Conservation (phyloP, 768 basidiomycete genomes). For the Amanita inopinata region DNA sequence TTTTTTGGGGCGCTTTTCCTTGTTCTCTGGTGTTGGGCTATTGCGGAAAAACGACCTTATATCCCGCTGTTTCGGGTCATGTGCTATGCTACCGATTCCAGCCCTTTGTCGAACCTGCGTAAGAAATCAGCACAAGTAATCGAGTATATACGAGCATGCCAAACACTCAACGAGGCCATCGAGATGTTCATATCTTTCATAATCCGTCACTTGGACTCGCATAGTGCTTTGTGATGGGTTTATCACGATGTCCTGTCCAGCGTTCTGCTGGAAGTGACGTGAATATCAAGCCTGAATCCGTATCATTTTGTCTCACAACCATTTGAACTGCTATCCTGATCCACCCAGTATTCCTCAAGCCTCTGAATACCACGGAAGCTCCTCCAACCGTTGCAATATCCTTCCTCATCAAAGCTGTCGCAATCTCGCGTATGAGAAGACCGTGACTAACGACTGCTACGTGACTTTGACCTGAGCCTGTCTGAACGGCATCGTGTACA, state of each 20-base stretch:
- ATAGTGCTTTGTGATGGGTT: constrained; percentile 15
- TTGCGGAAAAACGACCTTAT: constrained; percentile 67
- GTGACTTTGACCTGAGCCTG: constrained; percentile 31
- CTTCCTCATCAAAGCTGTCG: constrained; percentile 39
- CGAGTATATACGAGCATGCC: neutral
- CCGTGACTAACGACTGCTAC: constrained; percentile 73
- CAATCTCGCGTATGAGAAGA: constrained; percentile 51
- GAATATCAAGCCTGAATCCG: neutral
- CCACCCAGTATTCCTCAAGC: constrained; percentile 66
- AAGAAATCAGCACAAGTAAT: neutral
- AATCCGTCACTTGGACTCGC: constrained; percentile 35
- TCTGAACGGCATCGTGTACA: constrained; percentile 29
- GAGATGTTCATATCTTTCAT: constrained; percentile 50
- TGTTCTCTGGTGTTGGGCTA: constrained; percentile 2
- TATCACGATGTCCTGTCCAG: too few relatives aligned
- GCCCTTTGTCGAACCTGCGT: constrained; percentile 54
- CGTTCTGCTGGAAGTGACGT: too few relatives aligned
- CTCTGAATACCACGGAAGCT: constrained; percentile 26
- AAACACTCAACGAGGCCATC: constrained; percentile 41
- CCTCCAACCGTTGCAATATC: constrained; percentile 20
- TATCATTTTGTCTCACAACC: constrained; percentile 15
- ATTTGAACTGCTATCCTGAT: constrained; percentile 40
- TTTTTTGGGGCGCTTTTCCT: too few relatives aligned
- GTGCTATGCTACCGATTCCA: constrained; percentile 60
- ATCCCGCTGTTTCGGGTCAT: constrained; percentile 68